Percentiles rank a stretch among this genome's conserved stretches.
These are phyloP conservation scores for Coemansia erecta DNA, from an alignment of 192 early-diverging fungal genomes.

Conservation along the genomic window DNA sequence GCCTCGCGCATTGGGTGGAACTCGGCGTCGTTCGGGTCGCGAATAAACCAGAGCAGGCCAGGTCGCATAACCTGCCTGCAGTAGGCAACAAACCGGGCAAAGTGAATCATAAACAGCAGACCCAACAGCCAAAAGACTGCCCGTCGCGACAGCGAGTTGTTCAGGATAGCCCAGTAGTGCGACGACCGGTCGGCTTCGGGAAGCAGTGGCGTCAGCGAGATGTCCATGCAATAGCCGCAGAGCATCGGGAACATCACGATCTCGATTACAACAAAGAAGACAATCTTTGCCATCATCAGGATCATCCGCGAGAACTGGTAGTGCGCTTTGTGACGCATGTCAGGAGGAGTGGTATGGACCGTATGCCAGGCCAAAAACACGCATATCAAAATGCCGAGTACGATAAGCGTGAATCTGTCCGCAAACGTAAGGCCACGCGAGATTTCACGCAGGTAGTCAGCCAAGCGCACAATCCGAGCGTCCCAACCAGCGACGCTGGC, in stretches of 20 bases:
- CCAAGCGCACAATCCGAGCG: slow-evolving; percentile 56
- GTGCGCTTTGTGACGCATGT: slow-evolving; percentile 14
- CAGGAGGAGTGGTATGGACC: slow-evolving; percentile 33
- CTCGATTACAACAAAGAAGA: slow-evolving; percentile 86
- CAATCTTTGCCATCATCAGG: slow-evolving; percentile 59
- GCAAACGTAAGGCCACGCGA: slow-evolving; percentile 27
- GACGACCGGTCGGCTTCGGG: slow-evolving; percentile 57
- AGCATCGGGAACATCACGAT: slow-evolving; percentile 81
- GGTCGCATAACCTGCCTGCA: slow-evolving; percentile 83
- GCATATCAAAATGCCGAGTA: slow-evolving; percentile 43
- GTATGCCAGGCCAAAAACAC: slow-evolving; percentile 55
- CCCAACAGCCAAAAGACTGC: slow-evolving; percentile 83
- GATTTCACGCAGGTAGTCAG: slow-evolving; percentile 19
- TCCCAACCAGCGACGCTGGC: slow-evolving; percentile 44
- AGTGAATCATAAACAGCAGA: slow-evolving; percentile 91
- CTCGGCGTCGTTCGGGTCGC: slow-evolving; percentile 93
- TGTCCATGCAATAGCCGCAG: slow-evolving; percentile 84
- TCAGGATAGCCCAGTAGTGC: slow-evolving; percentile 39
- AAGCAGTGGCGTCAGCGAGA: slow-evolving; percentile 78
- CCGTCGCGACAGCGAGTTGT: slow-evolving; percentile 36
- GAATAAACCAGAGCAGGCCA: slow-evolving; percentile 98
- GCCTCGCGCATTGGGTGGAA: slow-evolving; percentile 95
- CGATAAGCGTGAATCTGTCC: slow-evolving; percentile 46
- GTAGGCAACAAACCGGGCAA: slow-evolving; percentile 81
- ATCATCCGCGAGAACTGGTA: slow-evolving; percentile 37